phyloP scores from a whole-genome alignment of 176 grass and related monocot genomes.

The Juncus effusus region DNA sequence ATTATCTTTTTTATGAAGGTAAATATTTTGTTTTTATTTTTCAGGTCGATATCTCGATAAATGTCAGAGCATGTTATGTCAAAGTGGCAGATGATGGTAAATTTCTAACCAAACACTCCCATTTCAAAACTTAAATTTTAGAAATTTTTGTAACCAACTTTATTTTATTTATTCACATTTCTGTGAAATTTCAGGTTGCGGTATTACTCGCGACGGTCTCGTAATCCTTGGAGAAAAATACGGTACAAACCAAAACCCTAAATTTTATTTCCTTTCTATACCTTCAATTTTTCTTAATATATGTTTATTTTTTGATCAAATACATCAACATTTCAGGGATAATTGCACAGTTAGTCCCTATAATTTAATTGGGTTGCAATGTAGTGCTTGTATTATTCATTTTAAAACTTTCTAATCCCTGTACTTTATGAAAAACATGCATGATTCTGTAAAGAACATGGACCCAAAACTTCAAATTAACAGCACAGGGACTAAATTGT shows the following conservation, averaged over 20 bases:
- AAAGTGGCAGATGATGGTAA: slow-evolving; percentile 94
- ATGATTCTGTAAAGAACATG: too few species aligned
- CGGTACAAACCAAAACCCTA: slow-evolving; percentile 30
- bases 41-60: slow-evolving; percentile 73
- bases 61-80: slow-evolving; percentile 56
- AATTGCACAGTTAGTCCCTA: not conserved
- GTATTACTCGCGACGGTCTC: slow-evolving; percentile 89
- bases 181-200: slow-evolving; percentile 52
- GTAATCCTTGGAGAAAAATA: slow-evolving; percentile 86
- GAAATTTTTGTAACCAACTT: slow-evolving; percentile 1
- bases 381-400: not conserved
- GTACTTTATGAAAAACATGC: too few species aligned
- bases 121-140: slow-evolving; percentile 9
- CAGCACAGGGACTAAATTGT: too few species aligned
- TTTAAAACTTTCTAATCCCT: too few species aligned
- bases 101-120: not conserved
- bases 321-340: not conserved
- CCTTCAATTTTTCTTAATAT: slow-evolving; percentile 20
- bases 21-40: slow-evolving; percentile 14
- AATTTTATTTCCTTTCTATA: slow-evolving; percentile 9
- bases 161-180: not conserved
- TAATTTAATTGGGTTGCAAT: not conserved
- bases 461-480: too few species aligned
- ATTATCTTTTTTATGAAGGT: not conserved
- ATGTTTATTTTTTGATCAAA: slow-evolving; percentile 20